phyloP scores from a whole-genome alignment of 2,329 filamentous ascomycete species.

The Cytospora mali region DNA sequence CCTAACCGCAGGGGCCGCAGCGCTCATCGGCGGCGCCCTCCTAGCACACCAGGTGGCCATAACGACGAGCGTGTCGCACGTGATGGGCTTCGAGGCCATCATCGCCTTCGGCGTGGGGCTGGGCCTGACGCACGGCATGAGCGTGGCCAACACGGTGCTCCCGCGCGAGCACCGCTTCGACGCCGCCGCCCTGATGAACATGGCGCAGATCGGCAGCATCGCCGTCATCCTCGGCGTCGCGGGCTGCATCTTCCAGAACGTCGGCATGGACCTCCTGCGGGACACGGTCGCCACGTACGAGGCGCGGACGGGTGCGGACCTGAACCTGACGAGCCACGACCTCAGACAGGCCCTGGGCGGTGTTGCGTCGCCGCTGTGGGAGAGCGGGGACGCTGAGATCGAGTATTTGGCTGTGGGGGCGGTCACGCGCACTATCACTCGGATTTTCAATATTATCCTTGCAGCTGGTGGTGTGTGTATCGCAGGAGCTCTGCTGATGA shows the following conservation, averaged over 20 bases:
- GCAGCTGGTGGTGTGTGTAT: slow-evolving; percentile 30
- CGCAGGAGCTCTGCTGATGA: background rate
- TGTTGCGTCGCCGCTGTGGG: slow-evolving; percentile 33
- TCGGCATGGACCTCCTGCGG: slow-evolving; percentile 31
- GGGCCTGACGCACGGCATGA: slow-evolving; percentile 37
- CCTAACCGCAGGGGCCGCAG: too few species aligned
- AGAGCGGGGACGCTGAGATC: slow-evolving; percentile 29
- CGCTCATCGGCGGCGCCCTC: background rate
- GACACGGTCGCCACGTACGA: background rate
- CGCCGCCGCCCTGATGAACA: slow-evolving; percentile 38
- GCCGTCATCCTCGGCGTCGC: slow-evolving; percentile 35
- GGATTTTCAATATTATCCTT: slow-evolving; percentile 35
- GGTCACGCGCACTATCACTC: slow-evolving; percentile 34
- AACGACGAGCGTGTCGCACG: slow-evolving; percentile 32
- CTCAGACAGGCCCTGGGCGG: slow-evolving; percentile 37
- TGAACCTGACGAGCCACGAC: slow-evolving; percentile 31
- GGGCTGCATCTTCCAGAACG: slow-evolving; percentile 38
- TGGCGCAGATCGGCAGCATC: slow-evolving; percentile 38
- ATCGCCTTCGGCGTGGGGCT: slow-evolving; percentile 39
- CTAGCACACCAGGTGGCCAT: background rate
- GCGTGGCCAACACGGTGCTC: slow-evolving; percentile 35
- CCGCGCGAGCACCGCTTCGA: slow-evolving; percentile 35
- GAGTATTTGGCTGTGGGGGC: slow-evolving; percentile 30
- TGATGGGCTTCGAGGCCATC: slow-evolving; percentile 39
- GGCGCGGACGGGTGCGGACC: slow-evolving; percentile 27